phyloP scores from a whole-genome alignment of 306 rosid species.

The Malus sylvestris region DNA sequence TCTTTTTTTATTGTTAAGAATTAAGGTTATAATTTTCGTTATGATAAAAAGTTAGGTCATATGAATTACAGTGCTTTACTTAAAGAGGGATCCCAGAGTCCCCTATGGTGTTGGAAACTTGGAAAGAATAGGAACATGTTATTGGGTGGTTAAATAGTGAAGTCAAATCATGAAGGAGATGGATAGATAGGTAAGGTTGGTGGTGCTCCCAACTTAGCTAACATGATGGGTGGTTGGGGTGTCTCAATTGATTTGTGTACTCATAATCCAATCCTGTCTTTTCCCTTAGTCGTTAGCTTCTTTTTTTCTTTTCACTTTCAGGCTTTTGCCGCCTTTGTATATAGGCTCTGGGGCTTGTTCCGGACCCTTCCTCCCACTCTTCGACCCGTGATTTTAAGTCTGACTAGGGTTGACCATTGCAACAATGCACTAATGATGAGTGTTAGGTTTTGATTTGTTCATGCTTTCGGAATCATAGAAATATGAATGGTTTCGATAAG shows the following conservation, averaged over 20 bases:
- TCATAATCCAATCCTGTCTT: conserved; percentile 49
- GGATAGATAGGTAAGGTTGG: conserved; percentile 16
- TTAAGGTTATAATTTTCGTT: neutral
- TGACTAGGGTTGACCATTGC: neutral
- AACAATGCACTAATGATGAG: neutral
- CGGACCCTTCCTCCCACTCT: neutral
- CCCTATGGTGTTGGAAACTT: neutral
- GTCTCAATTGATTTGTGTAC: conserved; percentile 37
- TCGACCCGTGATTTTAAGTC: neutral
- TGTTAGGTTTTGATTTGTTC: neutral
- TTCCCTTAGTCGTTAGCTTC: conserved; percentile 10
- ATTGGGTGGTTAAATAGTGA: neutral
- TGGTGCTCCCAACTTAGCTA: conserved; percentile 50
- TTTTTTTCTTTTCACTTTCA: conserved; percentile 1
- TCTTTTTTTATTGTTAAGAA: neutral
- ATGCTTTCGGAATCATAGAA: too few relatives aligned
- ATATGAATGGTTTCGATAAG: neutral
- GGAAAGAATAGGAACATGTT: neutral
- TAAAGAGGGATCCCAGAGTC: neutral
- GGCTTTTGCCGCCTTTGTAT: conserved; percentile 11
- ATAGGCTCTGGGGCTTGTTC: neutral
- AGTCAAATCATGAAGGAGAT: conserved; percentile 14
- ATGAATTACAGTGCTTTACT: neutral
- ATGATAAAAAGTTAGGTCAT: neutral
- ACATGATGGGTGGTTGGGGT: conserved; percentile 95